phyloP scores from a whole-genome alignment of 345 rosid species.

The Brassica rapa region DNA sequence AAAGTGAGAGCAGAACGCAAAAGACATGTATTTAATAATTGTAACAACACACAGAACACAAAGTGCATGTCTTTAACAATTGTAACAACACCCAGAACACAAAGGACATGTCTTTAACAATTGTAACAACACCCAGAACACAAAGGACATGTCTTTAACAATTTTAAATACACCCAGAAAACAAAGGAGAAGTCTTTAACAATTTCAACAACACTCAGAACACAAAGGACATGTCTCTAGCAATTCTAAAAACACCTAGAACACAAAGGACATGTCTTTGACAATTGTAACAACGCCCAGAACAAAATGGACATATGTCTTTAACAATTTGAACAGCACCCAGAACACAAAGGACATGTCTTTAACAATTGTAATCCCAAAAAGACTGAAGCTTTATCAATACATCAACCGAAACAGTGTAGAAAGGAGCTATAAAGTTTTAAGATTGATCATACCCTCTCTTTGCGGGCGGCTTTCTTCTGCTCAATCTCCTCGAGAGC shows the following conservation, averaged over 20 bases:
- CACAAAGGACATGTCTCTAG: background rate
- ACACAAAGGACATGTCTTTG: background rate
- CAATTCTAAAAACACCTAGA: background rate
- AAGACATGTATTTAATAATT: background rate
- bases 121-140: background rate
- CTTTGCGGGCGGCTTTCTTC: constrained; percentile 86
- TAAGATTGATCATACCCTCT: constrained; percentile 55
- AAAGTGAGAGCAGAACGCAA: constrained; percentile 6
- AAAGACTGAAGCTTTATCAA: background rate
- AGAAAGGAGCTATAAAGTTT: background rate
- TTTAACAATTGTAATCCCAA: background rate
- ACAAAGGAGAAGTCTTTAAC: background rate
- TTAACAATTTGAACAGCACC: background rate
- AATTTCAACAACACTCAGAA: background rate
- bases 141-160: background rate
- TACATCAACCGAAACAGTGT: background rate
- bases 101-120: no score
- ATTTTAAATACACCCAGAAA: background rate
- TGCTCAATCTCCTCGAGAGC: constrained; percentile 82
- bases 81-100: background rate
- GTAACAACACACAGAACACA: background rate
- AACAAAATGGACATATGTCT: no score
- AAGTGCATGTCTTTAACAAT: no score
- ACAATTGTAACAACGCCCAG: background rate
- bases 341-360: background rate